Conservation (phyloP, 1,139 yeast genomes). For the Diutina ranongensis region DNA sequence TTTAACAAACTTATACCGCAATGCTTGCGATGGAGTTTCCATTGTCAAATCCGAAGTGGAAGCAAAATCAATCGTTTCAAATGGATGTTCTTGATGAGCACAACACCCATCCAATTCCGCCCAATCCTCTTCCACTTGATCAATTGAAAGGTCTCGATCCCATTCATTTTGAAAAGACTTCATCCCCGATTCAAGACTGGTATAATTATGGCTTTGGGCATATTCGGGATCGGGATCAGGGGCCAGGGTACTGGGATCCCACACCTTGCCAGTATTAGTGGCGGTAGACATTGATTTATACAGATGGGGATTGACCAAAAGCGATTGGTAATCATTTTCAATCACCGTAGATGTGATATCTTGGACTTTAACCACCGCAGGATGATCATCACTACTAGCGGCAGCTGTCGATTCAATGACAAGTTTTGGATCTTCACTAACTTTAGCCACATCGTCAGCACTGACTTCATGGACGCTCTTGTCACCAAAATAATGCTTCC, state of each 20-base stretch:
- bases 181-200: slow-evolving; percentile 9
- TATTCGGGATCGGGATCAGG: slow-evolving; percentile 16
- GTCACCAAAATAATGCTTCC: slow-evolving; percentile 23
- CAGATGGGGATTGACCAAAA: slow-evolving; percentile 7
- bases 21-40: background rate
- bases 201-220: background rate
- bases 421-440: background rate
- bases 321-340: slow-evolving; percentile 18
- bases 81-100: background rate
- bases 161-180: slow-evolving; percentile 13
- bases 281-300: slow-evolving; percentile 9
- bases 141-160: slow-evolving; percentile 10
- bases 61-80: background rate
- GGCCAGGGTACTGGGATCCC: slow-evolving; percentile 30
- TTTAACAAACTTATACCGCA: background rate
- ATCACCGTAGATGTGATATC: no score
- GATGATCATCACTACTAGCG: background rate
- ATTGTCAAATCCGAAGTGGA: background rate
- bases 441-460: background rate
- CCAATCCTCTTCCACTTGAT: slow-evolving; percentile 2
- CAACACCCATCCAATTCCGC: background rate
- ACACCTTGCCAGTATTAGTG: slow-evolving; percentile 13
- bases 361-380: no score
- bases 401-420: background rate
- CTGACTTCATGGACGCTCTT: slow-evolving; percentile 10